phyloP scores from a whole-genome alignment of 2,329 filamentous ascomycete species.

The Neurospora crassa region DNA sequence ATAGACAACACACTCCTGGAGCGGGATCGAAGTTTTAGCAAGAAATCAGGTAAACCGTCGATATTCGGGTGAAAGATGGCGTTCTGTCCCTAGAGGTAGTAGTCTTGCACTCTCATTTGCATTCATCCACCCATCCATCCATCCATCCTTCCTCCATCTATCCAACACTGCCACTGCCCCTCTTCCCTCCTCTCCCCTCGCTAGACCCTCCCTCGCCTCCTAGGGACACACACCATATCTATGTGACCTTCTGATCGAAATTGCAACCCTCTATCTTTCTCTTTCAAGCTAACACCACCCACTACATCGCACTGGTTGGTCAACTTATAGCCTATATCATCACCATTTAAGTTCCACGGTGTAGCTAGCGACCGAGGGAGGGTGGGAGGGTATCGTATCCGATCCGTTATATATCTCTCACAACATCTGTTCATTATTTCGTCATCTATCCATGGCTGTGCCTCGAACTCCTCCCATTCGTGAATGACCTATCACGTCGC shows the following conservation, averaged over 20 bases:
- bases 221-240: background rate
- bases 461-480: too few species aligned
- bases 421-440: too few species aligned
- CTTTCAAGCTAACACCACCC: background rate
- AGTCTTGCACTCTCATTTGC: too few species aligned
- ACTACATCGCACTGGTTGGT: background rate
- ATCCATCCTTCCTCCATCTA: background rate
- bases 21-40: background rate
- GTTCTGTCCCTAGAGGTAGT: background rate
- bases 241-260: background rate
- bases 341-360: background rate
- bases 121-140: background rate
- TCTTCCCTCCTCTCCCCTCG: background rate
- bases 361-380: background rate
- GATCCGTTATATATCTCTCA: background rate
- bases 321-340: background rate
- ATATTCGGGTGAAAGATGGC: background rate
- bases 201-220: background rate
- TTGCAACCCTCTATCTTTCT: background rate
- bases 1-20: background rate
- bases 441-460: too few species aligned
- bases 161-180: background rate
- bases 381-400: background rate
- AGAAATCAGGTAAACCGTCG: background rate
- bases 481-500: too few species aligned